phyloP scores from a whole-genome alignment of 1,139 yeast species.

The Hyphopichia fennica region DNA sequence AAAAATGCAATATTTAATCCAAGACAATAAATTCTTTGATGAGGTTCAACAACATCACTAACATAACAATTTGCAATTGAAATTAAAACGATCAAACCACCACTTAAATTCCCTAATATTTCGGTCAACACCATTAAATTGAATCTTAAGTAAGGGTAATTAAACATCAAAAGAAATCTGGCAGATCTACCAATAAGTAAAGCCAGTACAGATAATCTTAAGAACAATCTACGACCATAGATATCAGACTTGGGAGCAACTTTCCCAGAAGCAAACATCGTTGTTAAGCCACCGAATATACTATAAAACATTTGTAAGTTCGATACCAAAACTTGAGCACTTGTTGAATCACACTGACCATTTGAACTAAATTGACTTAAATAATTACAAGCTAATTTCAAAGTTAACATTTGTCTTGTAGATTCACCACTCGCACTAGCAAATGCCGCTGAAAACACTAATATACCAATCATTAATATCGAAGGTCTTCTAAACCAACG shows the following conservation, averaged over 20 bases:
- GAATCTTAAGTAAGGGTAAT: slow-evolving; percentile 30
- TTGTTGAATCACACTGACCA: slow-evolving; percentile 29
- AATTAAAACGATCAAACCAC: slow-evolving; percentile 51
- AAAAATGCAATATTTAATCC: slow-evolving; percentile 59
- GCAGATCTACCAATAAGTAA: slow-evolving; percentile 26
- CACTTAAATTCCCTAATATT: slow-evolving; percentile 50
- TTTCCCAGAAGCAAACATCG: slow-evolving; percentile 43
- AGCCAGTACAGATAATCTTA: slow-evolving; percentile 33
- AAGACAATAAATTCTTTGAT: slow-evolving; percentile 52
- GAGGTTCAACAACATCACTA: slow-evolving; percentile 62
- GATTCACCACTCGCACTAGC: slow-evolving; percentile 34
- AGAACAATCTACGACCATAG: slow-evolving; percentile 55
- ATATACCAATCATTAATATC: slow-evolving; percentile 28
- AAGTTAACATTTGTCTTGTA: slow-evolving; percentile 31
- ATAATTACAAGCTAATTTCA: slow-evolving; percentile 40
- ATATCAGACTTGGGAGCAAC: slow-evolving; percentile 65
- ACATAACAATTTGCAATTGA: slow-evolving; percentile 62
- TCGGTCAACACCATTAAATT: slow-evolving; percentile 34
- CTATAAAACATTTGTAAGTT: slow-evolving; percentile 33
- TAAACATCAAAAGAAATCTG: slow-evolving; percentile 29
- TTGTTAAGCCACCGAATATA: slow-evolving; percentile 26
- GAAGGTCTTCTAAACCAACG: slow-evolving; percentile 40
- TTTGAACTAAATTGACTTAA: slow-evolving; percentile 10
- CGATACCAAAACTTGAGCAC: slow-evolving; percentile 37
- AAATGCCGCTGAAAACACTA: slow-evolving; percentile 29